phyloP scores from a whole-genome alignment of 2,329 filamentous ascomycete species.

The Dactylonectria macrodidyma region DNA sequence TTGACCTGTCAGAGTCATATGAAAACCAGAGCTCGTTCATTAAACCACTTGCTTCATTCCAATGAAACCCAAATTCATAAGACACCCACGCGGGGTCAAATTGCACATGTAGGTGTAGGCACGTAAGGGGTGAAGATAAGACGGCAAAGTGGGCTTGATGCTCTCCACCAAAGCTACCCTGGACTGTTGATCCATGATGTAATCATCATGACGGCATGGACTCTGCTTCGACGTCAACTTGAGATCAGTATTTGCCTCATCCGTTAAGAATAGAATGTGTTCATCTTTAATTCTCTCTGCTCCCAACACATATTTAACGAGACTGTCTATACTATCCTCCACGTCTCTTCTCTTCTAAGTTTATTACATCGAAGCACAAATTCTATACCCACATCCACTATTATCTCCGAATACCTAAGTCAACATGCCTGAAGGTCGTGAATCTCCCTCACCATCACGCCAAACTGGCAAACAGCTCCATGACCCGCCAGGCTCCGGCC shows the following conservation, averaged over 20 bases:
- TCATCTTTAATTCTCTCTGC: neutral
- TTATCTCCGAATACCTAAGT: constrained; percentile 40
- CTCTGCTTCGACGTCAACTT: constrained; percentile 44
- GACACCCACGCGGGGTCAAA: no score
- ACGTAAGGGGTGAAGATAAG: neutral
- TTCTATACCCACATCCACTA: neutral
- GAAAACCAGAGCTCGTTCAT: neutral
- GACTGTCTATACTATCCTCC: neutral
- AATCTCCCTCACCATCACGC: constrained; percentile 82
- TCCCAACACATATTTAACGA: constrained; percentile 13
- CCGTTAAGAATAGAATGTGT: neutral
- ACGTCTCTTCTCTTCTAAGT: neutral
- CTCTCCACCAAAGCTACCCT: neutral
- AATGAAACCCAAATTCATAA: no score
- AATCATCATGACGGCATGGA: constrained; percentile 49
- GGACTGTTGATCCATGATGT: constrained; percentile 45
- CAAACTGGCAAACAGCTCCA: constrained; percentile 77
- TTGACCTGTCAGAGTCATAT: neutral
- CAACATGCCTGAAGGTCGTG: constrained; percentile 80
- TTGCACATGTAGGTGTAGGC: neutral
- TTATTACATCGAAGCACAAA: neutral
- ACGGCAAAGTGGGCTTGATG: neutral
- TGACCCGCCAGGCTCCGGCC: constrained; percentile 69
- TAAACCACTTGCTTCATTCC: no score
- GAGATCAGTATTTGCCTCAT: constrained; percentile 33